phyloP scores from a whole-genome alignment of 2,329 filamentous ascomycete genomes.

The Boeremia exigua region DNA sequence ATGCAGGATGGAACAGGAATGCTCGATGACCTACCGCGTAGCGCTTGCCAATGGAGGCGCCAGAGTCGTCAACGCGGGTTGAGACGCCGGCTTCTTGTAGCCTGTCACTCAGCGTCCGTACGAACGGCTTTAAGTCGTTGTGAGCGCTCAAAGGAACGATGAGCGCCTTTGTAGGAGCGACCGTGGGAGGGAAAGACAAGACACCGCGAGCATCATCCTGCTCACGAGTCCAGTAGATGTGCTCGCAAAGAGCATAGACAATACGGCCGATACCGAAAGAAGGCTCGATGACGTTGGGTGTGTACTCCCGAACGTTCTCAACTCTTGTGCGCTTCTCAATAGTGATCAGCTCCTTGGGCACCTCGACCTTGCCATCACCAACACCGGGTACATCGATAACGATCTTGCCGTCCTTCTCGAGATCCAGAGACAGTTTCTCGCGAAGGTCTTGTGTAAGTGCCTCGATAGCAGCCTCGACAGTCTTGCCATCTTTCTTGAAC shows the following conservation, averaged over 20 bases:
- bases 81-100: constrained; percentile 80
- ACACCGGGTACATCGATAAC: constrained; percentile 73
- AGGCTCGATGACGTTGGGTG: constrained; percentile 94
- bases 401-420: constrained; percentile 77
- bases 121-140: constrained; percentile 77
- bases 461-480: constrained; percentile 79
- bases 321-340: constrained; percentile 84
- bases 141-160: constrained; percentile 88
- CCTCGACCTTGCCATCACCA: constrained; percentile 75
- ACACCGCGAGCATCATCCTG: constrained; percentile 83
- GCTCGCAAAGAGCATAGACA: constrained; percentile 91
- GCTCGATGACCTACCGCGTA: constrained; percentile 56
- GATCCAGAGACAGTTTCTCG: constrained; percentile 76
- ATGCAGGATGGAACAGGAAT: not conserved
- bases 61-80: constrained; percentile 87
- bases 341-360: constrained; percentile 78
- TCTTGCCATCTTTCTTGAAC: constrained; percentile 90
- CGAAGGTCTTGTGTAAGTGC: constrained; percentile 79
- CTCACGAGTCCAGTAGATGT: constrained; percentile 91
- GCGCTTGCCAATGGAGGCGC: constrained; percentile 90
- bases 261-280: constrained; percentile 98
- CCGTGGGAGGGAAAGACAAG: constrained; percentile 74
- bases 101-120: constrained; percentile 74
- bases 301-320: constrained; percentile 88
- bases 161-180: constrained; percentile 95